Conservation (phyloP, 441 rosid species). For the Daphne laureola region DNA sequence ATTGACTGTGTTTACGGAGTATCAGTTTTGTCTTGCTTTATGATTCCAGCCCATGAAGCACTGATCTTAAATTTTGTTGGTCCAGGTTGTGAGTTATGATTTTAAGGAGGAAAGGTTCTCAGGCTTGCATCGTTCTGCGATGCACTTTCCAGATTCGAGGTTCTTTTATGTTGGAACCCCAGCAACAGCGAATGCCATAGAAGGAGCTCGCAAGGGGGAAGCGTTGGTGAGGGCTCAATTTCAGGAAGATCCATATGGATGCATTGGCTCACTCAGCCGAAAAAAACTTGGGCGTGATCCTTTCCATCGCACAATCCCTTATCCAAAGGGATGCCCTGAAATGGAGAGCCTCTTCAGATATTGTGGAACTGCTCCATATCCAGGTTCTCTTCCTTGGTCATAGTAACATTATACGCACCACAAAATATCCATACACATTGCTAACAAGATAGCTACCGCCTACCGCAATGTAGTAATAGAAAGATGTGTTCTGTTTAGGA, state of each 20-base stretch:
- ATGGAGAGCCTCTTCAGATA: constrained; percentile 64
- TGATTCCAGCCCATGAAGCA: not conserved
- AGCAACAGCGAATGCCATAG: constrained; percentile 44
- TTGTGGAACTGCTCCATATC: constrained; percentile 66
- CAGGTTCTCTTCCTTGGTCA: constrained; percentile 78
- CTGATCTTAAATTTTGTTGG: not conserved
- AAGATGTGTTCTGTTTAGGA: no score
- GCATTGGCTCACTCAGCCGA: constrained; percentile 63
- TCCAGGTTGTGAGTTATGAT: constrained; percentile 86
- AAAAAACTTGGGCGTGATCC: constrained; percentile 93
- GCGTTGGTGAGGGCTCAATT: constrained; percentile 76
- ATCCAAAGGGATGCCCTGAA: constrained; percentile 88
- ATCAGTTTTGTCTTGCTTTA: no score
- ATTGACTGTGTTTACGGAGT: no score
- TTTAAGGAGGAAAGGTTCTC: constrained; percentile 85
- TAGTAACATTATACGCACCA: constrained; percentile 5
- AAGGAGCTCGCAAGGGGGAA: constrained; percentile 75
- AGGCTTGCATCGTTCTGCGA: constrained; percentile 69
- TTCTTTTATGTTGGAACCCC: constrained; percentile 78
- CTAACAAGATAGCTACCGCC: no score
- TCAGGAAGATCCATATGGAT: constrained; percentile 79
- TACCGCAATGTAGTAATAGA: no score
- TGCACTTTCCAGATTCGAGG: constrained; percentile 74
- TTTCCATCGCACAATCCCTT: constrained; percentile 81
- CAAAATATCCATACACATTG: not conserved